Conservation (phyloP, 495 filamentous ascomycete genomes). For the Evansstolkia leycettana region DNA sequence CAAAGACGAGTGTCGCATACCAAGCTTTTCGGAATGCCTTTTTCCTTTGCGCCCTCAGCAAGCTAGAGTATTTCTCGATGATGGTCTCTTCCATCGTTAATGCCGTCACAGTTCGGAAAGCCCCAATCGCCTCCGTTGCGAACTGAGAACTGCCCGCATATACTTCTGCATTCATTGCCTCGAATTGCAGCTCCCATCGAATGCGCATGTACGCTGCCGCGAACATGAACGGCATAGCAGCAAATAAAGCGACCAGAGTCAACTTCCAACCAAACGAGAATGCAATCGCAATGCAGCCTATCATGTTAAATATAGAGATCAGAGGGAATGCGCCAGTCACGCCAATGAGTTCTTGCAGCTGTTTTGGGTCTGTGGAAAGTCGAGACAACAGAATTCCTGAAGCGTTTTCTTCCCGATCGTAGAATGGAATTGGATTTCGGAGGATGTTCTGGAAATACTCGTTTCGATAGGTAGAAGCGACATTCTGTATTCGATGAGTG, state of each 20-base stretch:
- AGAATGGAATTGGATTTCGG: conserved; percentile 42
- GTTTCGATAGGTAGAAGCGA: conserved; percentile 38
- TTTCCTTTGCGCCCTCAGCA: conserved; percentile 38
- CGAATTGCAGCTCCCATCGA: conserved; percentile 36
- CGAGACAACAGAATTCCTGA: conserved; percentile 37
- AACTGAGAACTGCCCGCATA: conserved; percentile 43
- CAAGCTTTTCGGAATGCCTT: conserved; percentile 39
- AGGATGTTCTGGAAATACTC: conserved; percentile 51
- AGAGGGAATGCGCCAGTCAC: conserved; percentile 19
- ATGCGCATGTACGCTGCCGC: conserved; percentile 43
- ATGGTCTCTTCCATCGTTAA: conserved; percentile 40
- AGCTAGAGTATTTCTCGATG: conserved; percentile 29
- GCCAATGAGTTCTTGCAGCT: conserved; percentile 50
- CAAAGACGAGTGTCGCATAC: conserved; percentile 25
- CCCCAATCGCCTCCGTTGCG: conserved; percentile 43
- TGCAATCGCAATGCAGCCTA: conserved; percentile 41
- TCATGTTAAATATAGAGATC: conserved; percentile 34
- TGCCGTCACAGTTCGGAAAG: conserved; percentile 46
- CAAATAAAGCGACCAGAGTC: conserved; percentile 41
- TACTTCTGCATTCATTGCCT: conserved; percentile 43
- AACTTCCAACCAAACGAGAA: conserved; percentile 54
- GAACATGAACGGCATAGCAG: conserved; percentile 41
- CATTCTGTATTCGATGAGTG: conserved; percentile 20
- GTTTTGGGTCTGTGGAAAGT: conserved; percentile 45
- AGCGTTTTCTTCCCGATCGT: conserved; percentile 37